Evolutionary conservation across 1,139 yeast genomes (phyloP).

Genomic region (Yamadazyma triangularis): DNA sequence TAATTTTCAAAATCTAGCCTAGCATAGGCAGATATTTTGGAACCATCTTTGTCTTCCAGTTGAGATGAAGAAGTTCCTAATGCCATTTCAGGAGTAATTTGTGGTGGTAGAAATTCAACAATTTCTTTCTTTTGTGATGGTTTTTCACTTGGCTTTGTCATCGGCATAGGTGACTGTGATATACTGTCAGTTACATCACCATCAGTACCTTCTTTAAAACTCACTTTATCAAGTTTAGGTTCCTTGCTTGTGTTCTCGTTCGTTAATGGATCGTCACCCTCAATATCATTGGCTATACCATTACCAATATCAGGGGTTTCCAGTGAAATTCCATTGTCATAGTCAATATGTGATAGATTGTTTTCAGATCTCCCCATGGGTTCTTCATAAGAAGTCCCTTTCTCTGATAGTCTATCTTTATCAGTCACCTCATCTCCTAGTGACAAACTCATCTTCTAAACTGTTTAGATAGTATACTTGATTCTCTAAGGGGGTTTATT

Average conservation of each 20-base stretch:
- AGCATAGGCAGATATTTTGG: conserved; percentile 88
- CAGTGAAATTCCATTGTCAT: too few relatives aligned
- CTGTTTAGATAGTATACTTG: too few relatives aligned
- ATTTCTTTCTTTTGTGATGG: neutral
- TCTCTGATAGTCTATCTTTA: conserved; percentile 2
- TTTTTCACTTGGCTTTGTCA: neutral
- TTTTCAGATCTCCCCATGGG: neutral
- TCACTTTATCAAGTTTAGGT: neutral
- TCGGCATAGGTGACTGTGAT: conserved; percentile 1
- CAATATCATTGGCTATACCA: neutral
- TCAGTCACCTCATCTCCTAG: conserved; percentile 14
- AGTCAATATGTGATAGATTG: too few relatives aligned
- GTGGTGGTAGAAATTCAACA: too few relatives aligned
- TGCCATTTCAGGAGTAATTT: conserved; percentile 3
- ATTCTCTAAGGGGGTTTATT: too few relatives aligned
- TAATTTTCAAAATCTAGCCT: conserved; percentile 87
- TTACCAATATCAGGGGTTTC: neutral
- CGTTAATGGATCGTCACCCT: neutral
- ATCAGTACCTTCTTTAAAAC: neutral
- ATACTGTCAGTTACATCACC: conserved; percentile 1
- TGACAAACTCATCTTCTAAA: conserved; percentile 10
- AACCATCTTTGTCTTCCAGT: conserved; percentile 19
- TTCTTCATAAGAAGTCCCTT: neutral
- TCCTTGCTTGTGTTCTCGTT: too few relatives aligned
- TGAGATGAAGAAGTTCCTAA: conserved; percentile 14